These are phyloP conservation scores for Mesostigma viride DNA, from an alignment of 139 green algal genomes.

Conservation along the genomic window DNA sequence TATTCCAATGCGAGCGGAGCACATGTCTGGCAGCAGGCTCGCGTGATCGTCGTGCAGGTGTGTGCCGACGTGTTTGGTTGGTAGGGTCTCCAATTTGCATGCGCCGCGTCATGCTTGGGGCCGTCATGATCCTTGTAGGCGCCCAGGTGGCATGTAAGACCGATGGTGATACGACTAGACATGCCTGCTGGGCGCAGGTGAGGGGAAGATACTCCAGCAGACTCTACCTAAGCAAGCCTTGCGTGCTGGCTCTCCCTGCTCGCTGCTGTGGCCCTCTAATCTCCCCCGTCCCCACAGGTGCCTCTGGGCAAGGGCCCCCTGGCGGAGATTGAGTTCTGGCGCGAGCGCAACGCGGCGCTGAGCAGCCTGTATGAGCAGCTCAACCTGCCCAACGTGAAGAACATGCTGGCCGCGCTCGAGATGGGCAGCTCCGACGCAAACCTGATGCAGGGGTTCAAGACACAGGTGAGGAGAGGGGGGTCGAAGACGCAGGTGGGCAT, in stretches of 20 bases:
- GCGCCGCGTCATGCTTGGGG: too few relatives aligned
- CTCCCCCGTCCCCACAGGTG: neutral
- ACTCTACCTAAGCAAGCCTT: neutral
- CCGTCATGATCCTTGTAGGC: too few relatives aligned
- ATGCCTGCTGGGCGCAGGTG: too few relatives aligned
- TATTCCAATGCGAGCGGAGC: too few relatives aligned
- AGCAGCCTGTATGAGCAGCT: conserved; percentile 72
- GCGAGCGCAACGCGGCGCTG: conserved; percentile 56
- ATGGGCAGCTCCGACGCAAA: conserved; percentile 48
- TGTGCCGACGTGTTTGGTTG: too few relatives aligned
- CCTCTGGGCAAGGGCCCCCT: conserved; percentile 54
- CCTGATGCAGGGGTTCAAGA: conserved; percentile 49
- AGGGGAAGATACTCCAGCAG: conserved; percentile 40
- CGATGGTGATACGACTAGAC: too few relatives aligned
- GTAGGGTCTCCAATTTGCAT: too few relatives aligned
- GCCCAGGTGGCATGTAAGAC: too few relatives aligned
- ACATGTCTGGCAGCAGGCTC: too few relatives aligned
- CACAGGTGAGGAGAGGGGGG: conserved; percentile 10
- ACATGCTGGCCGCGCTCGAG: conserved; percentile 41
- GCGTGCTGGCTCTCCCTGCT: neutral
- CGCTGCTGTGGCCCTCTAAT: neutral
- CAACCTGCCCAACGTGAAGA: conserved; percentile 45
- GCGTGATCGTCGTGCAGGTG: too few relatives aligned
- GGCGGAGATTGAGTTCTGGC: conserved; percentile 81
- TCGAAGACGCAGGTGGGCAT: too few relatives aligned